phyloP scores from a whole-genome alignment of 73 alveolate genomes.

The Paramecium bursaria region DNA sequence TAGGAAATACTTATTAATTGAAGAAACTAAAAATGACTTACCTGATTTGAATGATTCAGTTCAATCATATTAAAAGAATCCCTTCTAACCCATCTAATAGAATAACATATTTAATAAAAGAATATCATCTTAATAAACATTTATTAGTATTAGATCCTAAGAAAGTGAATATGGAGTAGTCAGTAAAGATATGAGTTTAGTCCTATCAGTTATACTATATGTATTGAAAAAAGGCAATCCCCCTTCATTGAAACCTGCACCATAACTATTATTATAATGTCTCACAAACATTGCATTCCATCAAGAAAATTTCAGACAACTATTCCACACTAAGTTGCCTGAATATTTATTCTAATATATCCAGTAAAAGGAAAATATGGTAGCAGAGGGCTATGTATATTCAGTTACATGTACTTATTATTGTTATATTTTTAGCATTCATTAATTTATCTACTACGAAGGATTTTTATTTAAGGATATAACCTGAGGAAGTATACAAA shows the following conservation, averaged over 20 bases:
- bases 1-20: conserved; percentile 47
- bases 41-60: conserved; percentile 51
- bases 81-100: conserved; percentile 33
- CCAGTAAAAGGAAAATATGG: conserved; percentile 11
- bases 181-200: conserved; percentile 46
- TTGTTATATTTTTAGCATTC: too few relatives aligned
- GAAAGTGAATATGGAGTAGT: conserved; percentile 31
- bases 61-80: conserved; percentile 49
- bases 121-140: conserved; percentile 45
- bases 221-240: conserved; percentile 53
- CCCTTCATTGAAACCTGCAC: conserved; percentile 20
- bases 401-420: too few relatives aligned
- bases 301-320: conserved; percentile 33
- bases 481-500: conserved; percentile 55
- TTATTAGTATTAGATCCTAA: conserved; percentile 39
- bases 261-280: conserved; percentile 38
- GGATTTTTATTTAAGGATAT: conserved; percentile 15
- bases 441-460: conserved; percentile 16
- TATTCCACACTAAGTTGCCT: conserved; percentile 32
- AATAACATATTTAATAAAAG: conserved; percentile 14
- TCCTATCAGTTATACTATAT: conserved; percentile 29
- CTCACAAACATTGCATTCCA: conserved; percentile 54
- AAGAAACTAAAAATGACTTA: conserved; percentile 31
- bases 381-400: conserved; percentile 49
- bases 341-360: conserved; percentile 37